Conservation (phyloP, 345 rosid genomes). For the Gossypium thurberi region DNA sequence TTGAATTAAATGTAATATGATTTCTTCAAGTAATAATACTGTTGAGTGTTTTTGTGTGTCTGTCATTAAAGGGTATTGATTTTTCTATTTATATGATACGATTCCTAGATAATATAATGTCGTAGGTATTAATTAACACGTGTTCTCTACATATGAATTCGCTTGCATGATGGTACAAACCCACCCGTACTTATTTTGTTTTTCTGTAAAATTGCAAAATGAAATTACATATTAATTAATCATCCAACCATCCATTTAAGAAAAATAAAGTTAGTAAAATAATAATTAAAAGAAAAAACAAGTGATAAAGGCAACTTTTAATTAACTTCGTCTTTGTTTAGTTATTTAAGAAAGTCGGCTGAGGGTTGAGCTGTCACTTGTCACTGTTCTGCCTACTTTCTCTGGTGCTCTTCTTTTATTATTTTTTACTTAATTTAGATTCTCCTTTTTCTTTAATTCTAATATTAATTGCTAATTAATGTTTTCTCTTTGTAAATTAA, state of each 20-base stretch:
- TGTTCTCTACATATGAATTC: accelerated
- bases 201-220: neutral
- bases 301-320: neutral
- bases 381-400: conserved; percentile 24
- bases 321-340: neutral
- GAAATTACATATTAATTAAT: neutral
- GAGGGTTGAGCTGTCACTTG: conserved; percentile 27
- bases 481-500: neutral
- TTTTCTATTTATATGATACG: too few relatives aligned
- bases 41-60: too few relatives aligned
- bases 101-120: accelerated
- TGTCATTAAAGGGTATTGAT: too few relatives aligned
- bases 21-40: too few relatives aligned
- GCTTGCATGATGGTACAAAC: too few relatives aligned
- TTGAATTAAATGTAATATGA: neutral
- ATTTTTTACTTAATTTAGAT: neutral
- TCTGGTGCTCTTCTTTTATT: conserved; percentile 12
- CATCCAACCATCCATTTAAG: neutral
- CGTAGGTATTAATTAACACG: accelerated
- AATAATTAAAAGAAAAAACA: neutral
- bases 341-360: conserved; percentile 30
- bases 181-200: accelerated
- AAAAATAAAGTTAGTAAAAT: too few relatives aligned
- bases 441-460: neutral
- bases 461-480: neutral